These are phyloP conservation scores for Petunia hybrid DNA, from an alignment of 305 asterid genomes.

Conservation along the genomic window DNA sequence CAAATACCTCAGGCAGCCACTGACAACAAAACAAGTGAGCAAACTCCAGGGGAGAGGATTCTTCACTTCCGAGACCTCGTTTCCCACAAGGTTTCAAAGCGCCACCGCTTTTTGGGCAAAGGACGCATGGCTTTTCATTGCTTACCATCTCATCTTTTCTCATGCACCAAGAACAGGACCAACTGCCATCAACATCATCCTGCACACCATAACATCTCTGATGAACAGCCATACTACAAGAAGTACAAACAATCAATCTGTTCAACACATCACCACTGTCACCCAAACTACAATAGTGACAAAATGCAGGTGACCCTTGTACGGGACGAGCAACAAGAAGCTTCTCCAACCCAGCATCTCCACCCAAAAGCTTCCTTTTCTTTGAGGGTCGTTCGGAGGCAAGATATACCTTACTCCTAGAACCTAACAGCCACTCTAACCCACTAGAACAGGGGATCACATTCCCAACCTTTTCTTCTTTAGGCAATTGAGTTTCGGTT, in stretches of 20 bases:
- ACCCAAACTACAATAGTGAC: conserved; percentile 88
- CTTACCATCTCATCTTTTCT: conserved; percentile 49
- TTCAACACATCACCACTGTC: conserved; percentile 72
- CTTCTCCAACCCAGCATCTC: conserved; percentile 93
- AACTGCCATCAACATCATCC: conserved; percentile 72
- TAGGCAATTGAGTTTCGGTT: conserved; percentile 36
- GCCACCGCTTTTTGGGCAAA: conserved; percentile 91
- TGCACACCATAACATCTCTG: conserved; percentile 96
- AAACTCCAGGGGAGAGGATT: conserved; percentile 52
- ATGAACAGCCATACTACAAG: conserved; percentile 87
- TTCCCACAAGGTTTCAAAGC: conserved; percentile 81
- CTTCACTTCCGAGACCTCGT: conserved; percentile 51
- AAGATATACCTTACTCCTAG: conserved; percentile 83
- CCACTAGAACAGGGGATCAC: conserved; percentile 51
- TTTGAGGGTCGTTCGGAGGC: conserved; percentile 90
- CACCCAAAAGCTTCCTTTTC: conserved; percentile 90
- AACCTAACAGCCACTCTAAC: conserved; percentile 97
- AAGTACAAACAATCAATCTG: conserved; percentile 71
- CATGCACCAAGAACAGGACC: conserved; percentile 97
- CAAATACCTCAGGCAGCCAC: conserved; percentile 94
- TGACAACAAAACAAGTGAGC: conserved; percentile 97
- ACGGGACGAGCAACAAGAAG: conserved; percentile 79
- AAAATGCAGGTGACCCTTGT: conserved; percentile 68
- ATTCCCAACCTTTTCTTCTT: conserved; percentile 41
- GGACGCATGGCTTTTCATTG: conserved; percentile 70